Conservation (phyloP, 192 early-diverging fungal genomes). For the Podila horticola region DNA sequence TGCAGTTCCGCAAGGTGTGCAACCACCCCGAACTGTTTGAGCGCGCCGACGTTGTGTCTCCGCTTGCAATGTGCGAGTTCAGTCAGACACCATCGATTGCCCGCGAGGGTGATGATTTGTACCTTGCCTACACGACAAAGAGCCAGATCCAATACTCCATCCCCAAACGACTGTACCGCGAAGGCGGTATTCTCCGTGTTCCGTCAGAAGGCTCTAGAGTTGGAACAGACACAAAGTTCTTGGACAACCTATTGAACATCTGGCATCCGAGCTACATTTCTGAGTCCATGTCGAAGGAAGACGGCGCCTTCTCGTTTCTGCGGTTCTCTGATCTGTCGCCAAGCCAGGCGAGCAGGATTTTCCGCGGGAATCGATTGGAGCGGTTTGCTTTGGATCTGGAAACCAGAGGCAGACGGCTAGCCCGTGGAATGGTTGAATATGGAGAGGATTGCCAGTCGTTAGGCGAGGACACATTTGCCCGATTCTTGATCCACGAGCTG, state of each 20-base stretch:
- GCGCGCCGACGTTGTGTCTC: slow-evolving; percentile 81
- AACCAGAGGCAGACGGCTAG: slow-evolving; percentile 17
- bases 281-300: slow-evolving; percentile 54
- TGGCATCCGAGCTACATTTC: slow-evolving; percentile 66
- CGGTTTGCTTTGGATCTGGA: slow-evolving; percentile 57
- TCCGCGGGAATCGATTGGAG: slow-evolving; percentile 45
- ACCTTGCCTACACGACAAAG: slow-evolving; percentile 68
- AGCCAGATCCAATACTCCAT: slow-evolving; percentile 71
- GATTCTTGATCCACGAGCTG: slow-evolving; percentile 54
- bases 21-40: slow-evolving; percentile 92
- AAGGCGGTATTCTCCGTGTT: slow-evolving; percentile 64
- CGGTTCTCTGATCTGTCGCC: slow-evolving; percentile 62
- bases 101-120: slow-evolving; percentile 68
- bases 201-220: slow-evolving; percentile 52
- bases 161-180: slow-evolving; percentile 75
- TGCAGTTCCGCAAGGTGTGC: slow-evolving; percentile 93
- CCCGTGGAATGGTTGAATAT: slow-evolving; percentile 27
- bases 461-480: slow-evolving; percentile 55
- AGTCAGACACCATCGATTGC: slow-evolving; percentile 68
- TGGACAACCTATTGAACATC: slow-evolving; percentile 64
- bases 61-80: slow-evolving; percentile 70
- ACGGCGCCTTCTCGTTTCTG: slow-evolving; percentile 64
- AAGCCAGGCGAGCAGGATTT: slow-evolving; percentile 54
- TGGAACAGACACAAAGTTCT: slow-evolving; percentile 55
- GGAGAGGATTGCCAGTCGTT: not conserved